Evolutionary conservation across 2,329 filamentous ascomycete genomes (phyloP).

Genomic region (Cytospora piceicola): DNA sequence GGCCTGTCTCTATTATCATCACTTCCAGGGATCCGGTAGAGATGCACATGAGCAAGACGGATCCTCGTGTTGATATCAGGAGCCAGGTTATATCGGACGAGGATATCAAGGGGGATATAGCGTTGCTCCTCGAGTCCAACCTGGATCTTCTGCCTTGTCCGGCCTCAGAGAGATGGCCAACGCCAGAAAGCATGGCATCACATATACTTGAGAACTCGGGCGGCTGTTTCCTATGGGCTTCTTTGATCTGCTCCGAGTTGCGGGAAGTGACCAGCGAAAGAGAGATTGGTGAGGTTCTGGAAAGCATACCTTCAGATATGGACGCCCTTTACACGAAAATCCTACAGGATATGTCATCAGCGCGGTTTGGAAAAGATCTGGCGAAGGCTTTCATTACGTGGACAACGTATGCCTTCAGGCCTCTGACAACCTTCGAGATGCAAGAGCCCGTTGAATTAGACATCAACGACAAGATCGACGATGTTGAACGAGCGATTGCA

Average conservation of each 20-base stretch:
- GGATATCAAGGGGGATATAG: slow-evolving; percentile 35
- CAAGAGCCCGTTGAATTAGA: slow-evolving; percentile 36
- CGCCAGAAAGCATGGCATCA: slow-evolving; percentile 24
- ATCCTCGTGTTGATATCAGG: slow-evolving; percentile 27
- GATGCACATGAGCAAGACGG: slow-evolving; percentile 8
- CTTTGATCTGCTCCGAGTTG: slow-evolving; percentile 36
- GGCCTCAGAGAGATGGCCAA: slow-evolving; percentile 19
- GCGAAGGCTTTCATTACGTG: slow-evolving; percentile 37
- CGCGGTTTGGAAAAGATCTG: slow-evolving; percentile 35
- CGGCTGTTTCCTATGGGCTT: slow-evolving; percentile 41
- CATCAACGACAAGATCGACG: slow-evolving; percentile 36
- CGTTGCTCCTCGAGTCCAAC: slow-evolving; percentile 34
- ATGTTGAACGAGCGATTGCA: slow-evolving; percentile 34
- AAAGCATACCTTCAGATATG: slow-evolving; percentile 37
- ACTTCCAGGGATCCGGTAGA: slow-evolving; percentile 36
- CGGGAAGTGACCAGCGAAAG: slow-evolving; percentile 35
- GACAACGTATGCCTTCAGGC: slow-evolving; percentile 36
- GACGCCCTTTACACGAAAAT: slow-evolving; percentile 37
- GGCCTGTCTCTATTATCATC: slow-evolving; percentile 37
- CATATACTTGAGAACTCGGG: slow-evolving; percentile 35
- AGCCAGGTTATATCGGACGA: slow-evolving; percentile 34
- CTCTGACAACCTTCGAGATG: slow-evolving; percentile 35
- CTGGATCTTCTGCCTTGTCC: slow-evolving; percentile 32
- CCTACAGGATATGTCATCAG: slow-evolving; percentile 34
- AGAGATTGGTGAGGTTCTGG: slow-evolving; percentile 35